Percentiles rank a stretch among this genome's conserved stretches.
Evolutionary conservation across 2,329 filamentous ascomycete genomes (phyloP).

Genomic region (Paramyrothecium sp.): DNA sequence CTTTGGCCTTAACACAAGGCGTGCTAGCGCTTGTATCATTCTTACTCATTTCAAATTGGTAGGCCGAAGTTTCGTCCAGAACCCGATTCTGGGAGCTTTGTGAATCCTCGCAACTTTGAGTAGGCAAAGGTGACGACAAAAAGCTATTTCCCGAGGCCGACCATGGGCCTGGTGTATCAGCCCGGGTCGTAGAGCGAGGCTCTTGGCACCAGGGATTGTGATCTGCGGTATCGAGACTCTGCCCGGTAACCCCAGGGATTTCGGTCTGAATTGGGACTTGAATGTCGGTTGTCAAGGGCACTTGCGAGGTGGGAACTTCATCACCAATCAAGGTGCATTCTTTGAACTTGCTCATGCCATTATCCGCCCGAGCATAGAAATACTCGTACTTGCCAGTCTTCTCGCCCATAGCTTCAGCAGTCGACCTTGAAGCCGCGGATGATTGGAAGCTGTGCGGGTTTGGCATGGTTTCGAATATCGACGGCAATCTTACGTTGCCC

Average conservation of each 20-base stretch:
- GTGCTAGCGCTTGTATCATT: slow-evolving; percentile 6
- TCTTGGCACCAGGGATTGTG: neutral
- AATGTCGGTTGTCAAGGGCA: neutral
- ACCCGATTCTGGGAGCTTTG: neutral
- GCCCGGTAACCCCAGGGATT: no score
- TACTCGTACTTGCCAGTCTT: slow-evolving; percentile 36
- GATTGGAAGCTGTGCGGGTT: neutral
- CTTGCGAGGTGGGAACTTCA: neutral
- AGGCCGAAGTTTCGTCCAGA: slow-evolving; percentile 28
- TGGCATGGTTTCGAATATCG: slow-evolving; percentile 13
- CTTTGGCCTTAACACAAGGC: neutral
- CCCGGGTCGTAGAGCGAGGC: neutral
- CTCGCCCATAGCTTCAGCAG: slow-evolving; percentile 28
- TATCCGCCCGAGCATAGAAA: slow-evolving; percentile 37
- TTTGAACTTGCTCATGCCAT: slow-evolving; percentile 17
- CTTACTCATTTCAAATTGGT: slow-evolving; percentile 26
- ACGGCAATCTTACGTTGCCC: slow-evolving; percentile 11
- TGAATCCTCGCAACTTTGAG: slow-evolving; percentile 2
- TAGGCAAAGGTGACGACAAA: slow-evolving; percentile 19
- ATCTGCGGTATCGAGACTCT: neutral
- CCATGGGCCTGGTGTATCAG: slow-evolving; percentile 14
- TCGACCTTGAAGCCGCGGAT: neutral
- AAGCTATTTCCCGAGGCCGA: slow-evolving; percentile 29
- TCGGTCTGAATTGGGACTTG: neutral
- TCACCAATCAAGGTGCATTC: no score